Conservation (phyloP, 2,329 filamentous ascomycete species). For the Xylariaceae sp. region DNA sequence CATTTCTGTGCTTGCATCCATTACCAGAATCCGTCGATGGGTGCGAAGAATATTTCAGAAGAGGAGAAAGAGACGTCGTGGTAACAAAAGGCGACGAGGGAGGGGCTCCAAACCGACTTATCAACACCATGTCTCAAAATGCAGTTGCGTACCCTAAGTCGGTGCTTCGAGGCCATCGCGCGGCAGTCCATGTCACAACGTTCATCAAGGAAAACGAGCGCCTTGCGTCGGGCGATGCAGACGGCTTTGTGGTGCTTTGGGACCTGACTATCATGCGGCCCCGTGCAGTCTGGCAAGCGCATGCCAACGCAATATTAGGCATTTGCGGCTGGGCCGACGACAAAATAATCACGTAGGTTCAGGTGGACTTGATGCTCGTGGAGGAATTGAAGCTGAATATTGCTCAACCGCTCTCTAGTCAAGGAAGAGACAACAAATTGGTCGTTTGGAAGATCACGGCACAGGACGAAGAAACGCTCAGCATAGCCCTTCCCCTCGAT, state of each 20-base stretch:
- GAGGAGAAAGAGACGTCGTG: not conserved
- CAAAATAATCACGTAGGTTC: slow-evolving; percentile 76
- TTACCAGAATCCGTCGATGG: no score
- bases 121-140: slow-evolving; percentile 23
- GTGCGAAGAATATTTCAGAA: not conserved
- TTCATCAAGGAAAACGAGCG: slow-evolving; percentile 73
- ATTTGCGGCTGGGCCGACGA: slow-evolving; percentile 69
- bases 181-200: slow-evolving; percentile 72
- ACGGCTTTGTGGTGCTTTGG: slow-evolving; percentile 88
- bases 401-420: slow-evolving; percentile 48
- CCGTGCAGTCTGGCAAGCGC: slow-evolving; percentile 81
- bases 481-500: slow-evolving; percentile 70
- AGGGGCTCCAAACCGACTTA: not conserved
- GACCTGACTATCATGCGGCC: slow-evolving; percentile 78
- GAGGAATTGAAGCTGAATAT: slow-evolving; percentile 1
- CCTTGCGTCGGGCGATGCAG: slow-evolving; percentile 82
- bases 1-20: not conserved
- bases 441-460: slow-evolving; percentile 74
- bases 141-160: slow-evolving; percentile 47
- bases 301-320: slow-evolving; percentile 73
- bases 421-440: slow-evolving; percentile 85
- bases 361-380: slow-evolving; percentile 2
- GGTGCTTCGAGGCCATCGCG: slow-evolving; percentile 81
- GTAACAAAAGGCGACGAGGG: no score
- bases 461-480: slow-evolving; percentile 62